Base-by-base conservation (phyloP, 2,329 filamentous ascomycete species). In the Colletotrichum sidae region DNA sequence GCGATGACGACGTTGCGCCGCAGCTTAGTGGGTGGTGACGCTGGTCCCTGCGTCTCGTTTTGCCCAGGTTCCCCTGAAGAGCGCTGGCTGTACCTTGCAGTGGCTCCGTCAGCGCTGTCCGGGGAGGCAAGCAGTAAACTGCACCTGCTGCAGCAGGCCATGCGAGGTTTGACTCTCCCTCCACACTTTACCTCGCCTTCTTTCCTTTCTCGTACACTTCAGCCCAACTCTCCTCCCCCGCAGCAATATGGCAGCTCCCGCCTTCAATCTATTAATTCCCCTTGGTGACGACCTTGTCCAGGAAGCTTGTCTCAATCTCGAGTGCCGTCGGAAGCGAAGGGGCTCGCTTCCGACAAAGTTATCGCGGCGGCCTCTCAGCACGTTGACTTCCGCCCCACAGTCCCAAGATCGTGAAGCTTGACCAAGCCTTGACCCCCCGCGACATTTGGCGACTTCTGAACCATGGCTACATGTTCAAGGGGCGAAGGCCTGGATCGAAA, bases 1-100 rank as follows among this genome's bases (percentile, higher is more conserved):
- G 57, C 57, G 52, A 65, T 65, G 61, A 65, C 61, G 61, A 55
- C 34, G 49, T 35, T 25, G 56, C 44, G 45, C 55, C 42, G 42
- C 44, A 56, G 33, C 25, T 38, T 41, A 56, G 44, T 42, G 38
- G 60, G 39, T 50, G 55, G 39, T 52, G 46, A 55, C 54, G 50
- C 56, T 60, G 56, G 56, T 33, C 56, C 49, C 44, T 50, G 61
- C 45, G 51, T 60, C 44, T 50, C 49, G 50, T 45, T 52, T 52
- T 50, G 44, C 38, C 61, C 17, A 44, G 34, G 13, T 49, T 60
- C 25, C 50, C 49, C 60, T 44, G 55, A 56, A 44, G 59, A 17
- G 52, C 37, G 25, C 35, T 25, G 25, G 25, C 25, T 25, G 25
- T 25, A 41, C 13, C 42, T 44, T 44, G 42, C 15, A 44, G 25